A percentile compares a stretch with the other conserved stretches of the same genome.
Evolutionary conservation across 2,329 filamentous ascomycete species (phyloP).

Genomic region (Leptoxyphium fumago): DNA sequence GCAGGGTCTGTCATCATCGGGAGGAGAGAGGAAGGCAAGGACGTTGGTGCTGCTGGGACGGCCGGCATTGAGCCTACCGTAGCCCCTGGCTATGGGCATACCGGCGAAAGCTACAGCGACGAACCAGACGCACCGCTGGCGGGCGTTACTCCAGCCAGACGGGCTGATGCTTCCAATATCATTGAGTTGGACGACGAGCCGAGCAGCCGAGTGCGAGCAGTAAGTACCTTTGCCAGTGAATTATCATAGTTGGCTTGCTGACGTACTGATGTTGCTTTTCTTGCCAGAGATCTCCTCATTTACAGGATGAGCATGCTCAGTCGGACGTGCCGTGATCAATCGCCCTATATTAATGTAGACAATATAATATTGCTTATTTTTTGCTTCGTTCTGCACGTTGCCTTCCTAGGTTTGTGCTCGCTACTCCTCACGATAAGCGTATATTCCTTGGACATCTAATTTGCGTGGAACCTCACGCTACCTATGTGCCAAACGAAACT

Average conservation of each 20-base stretch:
- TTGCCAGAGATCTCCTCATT: not conserved
- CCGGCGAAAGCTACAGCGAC: constrained; percentile 8
- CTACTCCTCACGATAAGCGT: too few species aligned
- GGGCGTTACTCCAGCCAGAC: not conserved
- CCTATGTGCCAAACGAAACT: too few species aligned
- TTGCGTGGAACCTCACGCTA: too few species aligned
- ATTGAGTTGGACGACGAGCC: not conserved
- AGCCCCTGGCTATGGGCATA: not conserved
- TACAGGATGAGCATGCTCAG: not conserved
- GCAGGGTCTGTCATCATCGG: constrained; percentile 68
- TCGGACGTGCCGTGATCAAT: too few species aligned
- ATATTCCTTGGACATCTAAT: too few species aligned
- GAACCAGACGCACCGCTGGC: constrained; percentile 17
- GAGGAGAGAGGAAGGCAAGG: constrained; percentile 43
- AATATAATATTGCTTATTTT: too few species aligned
- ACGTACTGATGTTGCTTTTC: not conserved
- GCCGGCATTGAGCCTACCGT: constrained; percentile 8
- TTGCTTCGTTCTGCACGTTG: too few species aligned
- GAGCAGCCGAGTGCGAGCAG: not conserved
- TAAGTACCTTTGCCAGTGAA: not conserved
- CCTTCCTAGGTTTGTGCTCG: too few species aligned
- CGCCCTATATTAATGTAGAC: too few species aligned
- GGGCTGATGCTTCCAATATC: not conserved
- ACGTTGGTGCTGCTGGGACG: constrained; percentile 10
- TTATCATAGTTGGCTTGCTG: not conserved